Conservation (phyloP, 352 stramenopile species). For the Globisporangium lucens region DNA sequence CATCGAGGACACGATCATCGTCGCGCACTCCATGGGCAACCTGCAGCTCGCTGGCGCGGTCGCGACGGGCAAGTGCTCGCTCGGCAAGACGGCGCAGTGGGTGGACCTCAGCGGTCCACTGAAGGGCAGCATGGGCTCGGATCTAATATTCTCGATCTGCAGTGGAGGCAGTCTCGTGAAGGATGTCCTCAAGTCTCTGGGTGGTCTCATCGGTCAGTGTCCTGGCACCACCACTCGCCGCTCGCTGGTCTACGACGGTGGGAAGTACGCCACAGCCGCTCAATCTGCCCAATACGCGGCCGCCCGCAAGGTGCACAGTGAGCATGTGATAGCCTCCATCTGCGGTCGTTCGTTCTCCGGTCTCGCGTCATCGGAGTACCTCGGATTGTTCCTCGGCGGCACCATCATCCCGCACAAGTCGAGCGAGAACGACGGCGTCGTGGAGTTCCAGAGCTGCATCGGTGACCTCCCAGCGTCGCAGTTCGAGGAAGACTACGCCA, state of each 20-base stretch:
- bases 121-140: constrained; percentile 46
- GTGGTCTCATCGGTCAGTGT: constrained; percentile 34
- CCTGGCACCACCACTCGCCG: constrained; percentile 22
- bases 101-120: constrained; percentile 39
- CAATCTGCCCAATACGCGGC: constrained; percentile 28
- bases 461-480: constrained; percentile 28
- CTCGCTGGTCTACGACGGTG: constrained; percentile 41
- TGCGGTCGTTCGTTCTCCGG: too few species aligned
- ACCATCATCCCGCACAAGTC: constrained; percentile 16
- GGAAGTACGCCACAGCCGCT: constrained; percentile 11
- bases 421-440: too few species aligned
- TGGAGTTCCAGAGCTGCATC: constrained; percentile 58
- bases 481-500: constrained; percentile 38
- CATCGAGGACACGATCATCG: too few species aligned
- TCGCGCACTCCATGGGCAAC: too few species aligned
- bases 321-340: constrained; percentile 31
- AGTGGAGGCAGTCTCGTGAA: constrained; percentile 21
- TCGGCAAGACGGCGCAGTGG: constrained; percentile 29
- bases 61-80: constrained; percentile 17
- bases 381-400: constrained; percentile 21
- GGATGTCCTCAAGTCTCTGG: constrained; percentile 27
- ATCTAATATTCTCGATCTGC: constrained; percentile 38
- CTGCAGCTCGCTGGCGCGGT: constrained; percentile 41
- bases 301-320: constrained; percentile 29
- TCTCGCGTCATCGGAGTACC: too few species aligned